phyloP scores from a whole-genome alignment of 495 filamentous ascomycete species.

The Aspergillus olivimuriae region DNA sequence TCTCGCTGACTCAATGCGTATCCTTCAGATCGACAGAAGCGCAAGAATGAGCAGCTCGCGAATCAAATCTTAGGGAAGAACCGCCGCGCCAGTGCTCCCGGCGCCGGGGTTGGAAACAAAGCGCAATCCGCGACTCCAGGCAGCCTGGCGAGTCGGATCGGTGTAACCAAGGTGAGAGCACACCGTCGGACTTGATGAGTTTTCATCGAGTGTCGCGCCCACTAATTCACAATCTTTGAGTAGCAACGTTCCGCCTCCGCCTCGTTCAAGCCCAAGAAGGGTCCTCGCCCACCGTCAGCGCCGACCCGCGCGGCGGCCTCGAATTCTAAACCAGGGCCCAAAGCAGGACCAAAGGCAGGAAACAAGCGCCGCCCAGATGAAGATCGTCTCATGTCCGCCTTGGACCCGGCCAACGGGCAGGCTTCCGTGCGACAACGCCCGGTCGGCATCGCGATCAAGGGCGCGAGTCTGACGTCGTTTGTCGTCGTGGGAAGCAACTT shows the following conservation, averaged over 20 bases:
- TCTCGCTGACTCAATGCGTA: background rate
- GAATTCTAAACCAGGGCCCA: slow-evolving; percentile 19
- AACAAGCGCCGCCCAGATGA: slow-evolving; percentile 34
- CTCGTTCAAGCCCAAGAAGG: slow-evolving; percentile 28
- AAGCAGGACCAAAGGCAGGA: too few species aligned
- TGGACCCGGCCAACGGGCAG: slow-evolving; percentile 23
- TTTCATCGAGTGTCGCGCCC: background rate
- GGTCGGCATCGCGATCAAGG: slow-evolving; percentile 67
- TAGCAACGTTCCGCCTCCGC: slow-evolving; percentile 40
- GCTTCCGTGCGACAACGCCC: slow-evolving; percentile 20
- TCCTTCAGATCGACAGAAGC: slow-evolving; percentile 56
- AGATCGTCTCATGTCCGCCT: slow-evolving; percentile 30
- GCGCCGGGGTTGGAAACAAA: slow-evolving; percentile 40
- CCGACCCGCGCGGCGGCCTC: slow-evolving; percentile 19
- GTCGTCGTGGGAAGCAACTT: slow-evolving; percentile 87
- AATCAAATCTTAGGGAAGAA: slow-evolving; percentile 62
- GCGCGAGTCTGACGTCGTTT: slow-evolving; percentile 66
- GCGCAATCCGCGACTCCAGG: slow-evolving; percentile 38
- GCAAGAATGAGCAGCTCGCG: slow-evolving; percentile 65
- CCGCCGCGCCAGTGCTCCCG: slow-evolving; percentile 53
- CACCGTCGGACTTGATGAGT: background rate
- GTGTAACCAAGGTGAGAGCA: slow-evolving; percentile 58
- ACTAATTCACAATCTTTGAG: background rate
- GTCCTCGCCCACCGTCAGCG: slow-evolving; percentile 15
- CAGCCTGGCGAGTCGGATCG: slow-evolving; percentile 69